A percentile compares a stretch with the other conserved stretches of the same genome.
phyloP scores from a whole-genome alignment of 352 stramenopile genomes.

The Phytophthora multivora region DNA sequence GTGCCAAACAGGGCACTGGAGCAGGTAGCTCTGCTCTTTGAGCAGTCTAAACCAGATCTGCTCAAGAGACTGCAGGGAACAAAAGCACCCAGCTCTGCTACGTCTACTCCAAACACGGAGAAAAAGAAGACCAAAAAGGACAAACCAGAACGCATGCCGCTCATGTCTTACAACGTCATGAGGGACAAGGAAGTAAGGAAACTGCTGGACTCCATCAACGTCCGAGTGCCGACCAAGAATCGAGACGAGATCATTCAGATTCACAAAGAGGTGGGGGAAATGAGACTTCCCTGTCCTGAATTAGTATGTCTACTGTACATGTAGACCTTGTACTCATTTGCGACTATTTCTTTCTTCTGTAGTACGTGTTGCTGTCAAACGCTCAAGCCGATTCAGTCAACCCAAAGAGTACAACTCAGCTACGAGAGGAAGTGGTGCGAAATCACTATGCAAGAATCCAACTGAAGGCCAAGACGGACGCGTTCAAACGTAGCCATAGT shows the following conservation, averaged over 20 bases:
- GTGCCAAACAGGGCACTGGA: conserved; percentile 78
- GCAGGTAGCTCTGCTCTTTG: conserved; percentile 71
- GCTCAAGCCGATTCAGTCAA: conserved; percentile 82
- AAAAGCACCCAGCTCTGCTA: conserved; percentile 3
- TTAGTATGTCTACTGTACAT: no score
- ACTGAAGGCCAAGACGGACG: conserved; percentile 58
- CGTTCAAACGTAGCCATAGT: conserved; percentile 30
- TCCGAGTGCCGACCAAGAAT: conserved; percentile 65
- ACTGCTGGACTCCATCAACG: conserved; percentile 70
- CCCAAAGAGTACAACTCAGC: conserved; percentile 62
- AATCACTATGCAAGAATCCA: conserved; percentile 73
- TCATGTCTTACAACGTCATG: conserved; percentile 89
- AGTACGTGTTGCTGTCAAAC: conserved; percentile 84
- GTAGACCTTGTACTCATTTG: conserved; percentile 6
- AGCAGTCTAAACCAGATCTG: conserved; percentile 71
- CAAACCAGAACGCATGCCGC: conserved; percentile 61
- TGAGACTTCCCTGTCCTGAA: neutral
- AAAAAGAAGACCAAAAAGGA: conserved; percentile 33
- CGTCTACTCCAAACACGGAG: conserved; percentile 30
- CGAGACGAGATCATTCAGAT: conserved; percentile 88
- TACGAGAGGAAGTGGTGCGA: conserved; percentile 70
- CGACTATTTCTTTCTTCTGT: neutral
- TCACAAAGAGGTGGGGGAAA: conserved; percentile 82
- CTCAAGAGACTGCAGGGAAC: conserved; percentile 43
- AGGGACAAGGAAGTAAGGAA: conserved; percentile 84